phyloP scores from a whole-genome alignment of 768 basidiomycete genomes.

The Auricularia sp. region DNA sequence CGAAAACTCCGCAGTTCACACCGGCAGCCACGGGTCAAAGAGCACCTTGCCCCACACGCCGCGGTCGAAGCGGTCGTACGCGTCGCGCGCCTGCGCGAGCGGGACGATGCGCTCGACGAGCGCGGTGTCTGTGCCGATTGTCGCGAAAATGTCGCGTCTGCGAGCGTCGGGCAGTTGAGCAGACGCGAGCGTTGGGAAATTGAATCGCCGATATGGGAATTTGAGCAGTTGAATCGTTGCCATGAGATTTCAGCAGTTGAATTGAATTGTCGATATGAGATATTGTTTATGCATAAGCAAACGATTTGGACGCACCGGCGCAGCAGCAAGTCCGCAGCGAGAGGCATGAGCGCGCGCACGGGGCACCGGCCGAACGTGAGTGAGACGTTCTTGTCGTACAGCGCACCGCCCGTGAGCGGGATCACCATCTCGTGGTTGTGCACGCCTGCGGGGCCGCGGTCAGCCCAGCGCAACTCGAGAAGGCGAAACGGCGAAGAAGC shows the following conservation, averaged over 20 bases:
- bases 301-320: slow-evolving; percentile 29
- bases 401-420: slow-evolving; percentile 33
- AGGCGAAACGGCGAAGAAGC: no score
- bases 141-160: neutral
- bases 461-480: no score
- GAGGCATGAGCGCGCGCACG: slow-evolving; percentile 64
- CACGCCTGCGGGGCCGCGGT: slow-evolving; percentile 5
- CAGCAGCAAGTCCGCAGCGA: slow-evolving; percentile 61
- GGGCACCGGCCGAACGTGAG: slow-evolving; percentile 77
- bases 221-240: no score
- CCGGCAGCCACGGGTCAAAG: slow-evolving; percentile 56
- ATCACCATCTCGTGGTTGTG: slow-evolving; percentile 9
- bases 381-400: slow-evolving; percentile 72
- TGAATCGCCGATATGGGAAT: no score
- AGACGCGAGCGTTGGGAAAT: no score
- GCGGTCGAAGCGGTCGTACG: slow-evolving; percentile 60
- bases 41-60: slow-evolving; percentile 65
- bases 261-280: neutral
- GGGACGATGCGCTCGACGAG: slow-evolving; percentile 60
- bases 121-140: slow-evolving; percentile 44
- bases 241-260: no score
- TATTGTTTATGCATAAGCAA: no score
- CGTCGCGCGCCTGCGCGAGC: slow-evolving; percentile 42
- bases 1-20: slow-evolving; percentile 11
- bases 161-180: neutral